Evolutionary conservation across 371 early-diverging fungal genomes (phyloP).

Genomic region (Actinomucor elegans): DNA sequence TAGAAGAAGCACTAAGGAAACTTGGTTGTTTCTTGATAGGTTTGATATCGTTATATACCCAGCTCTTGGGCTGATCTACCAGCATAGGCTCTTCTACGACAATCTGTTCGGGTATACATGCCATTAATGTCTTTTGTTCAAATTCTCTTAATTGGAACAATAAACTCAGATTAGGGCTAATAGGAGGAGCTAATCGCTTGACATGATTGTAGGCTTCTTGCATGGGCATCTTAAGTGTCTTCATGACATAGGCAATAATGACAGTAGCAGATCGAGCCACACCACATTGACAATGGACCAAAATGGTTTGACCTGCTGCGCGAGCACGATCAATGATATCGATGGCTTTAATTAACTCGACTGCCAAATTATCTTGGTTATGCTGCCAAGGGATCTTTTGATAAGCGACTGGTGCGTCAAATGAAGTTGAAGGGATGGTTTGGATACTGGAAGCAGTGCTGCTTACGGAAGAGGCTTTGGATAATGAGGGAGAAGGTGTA

Average conservation of each 20-base stretch:
- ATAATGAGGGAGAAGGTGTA: slow-evolving; percentile 35
- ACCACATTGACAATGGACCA: slow-evolving; percentile 90
- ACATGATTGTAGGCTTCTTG: slow-evolving; percentile 81
- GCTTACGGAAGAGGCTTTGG: slow-evolving; percentile 33
- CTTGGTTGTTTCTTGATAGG: background rate
- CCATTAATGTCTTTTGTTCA: slow-evolving; percentile 37
- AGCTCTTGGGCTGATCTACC: slow-evolving; percentile 7
- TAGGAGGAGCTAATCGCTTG: slow-evolving; percentile 64
- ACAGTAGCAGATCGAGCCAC: slow-evolving; percentile 87
- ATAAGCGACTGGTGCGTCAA: slow-evolving; percentile 25
- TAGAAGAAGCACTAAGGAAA: slow-evolving; percentile 1
- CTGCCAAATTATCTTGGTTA: slow-evolving; percentile 64
- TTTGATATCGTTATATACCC: background rate
- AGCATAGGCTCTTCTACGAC: background rate
- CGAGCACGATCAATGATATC: slow-evolving; percentile 70
- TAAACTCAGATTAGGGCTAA: slow-evolving; percentile 81
- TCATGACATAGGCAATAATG: slow-evolving; percentile 89
- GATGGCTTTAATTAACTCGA: slow-evolving; percentile 69
- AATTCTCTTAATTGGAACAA: slow-evolving; percentile 80
- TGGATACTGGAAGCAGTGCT: slow-evolving; percentile 30
- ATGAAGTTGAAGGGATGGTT: background rate
- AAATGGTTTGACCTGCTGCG: slow-evolving; percentile 54
- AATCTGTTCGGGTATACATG: background rate
- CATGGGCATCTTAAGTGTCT: slow-evolving; percentile 54
- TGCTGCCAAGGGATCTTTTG: slow-evolving; percentile 81